These are phyloP conservation scores for Rhizophagus clarus DNA, from an alignment of 192 early-diverging fungal genomes.

Conservation along the genomic window DNA sequence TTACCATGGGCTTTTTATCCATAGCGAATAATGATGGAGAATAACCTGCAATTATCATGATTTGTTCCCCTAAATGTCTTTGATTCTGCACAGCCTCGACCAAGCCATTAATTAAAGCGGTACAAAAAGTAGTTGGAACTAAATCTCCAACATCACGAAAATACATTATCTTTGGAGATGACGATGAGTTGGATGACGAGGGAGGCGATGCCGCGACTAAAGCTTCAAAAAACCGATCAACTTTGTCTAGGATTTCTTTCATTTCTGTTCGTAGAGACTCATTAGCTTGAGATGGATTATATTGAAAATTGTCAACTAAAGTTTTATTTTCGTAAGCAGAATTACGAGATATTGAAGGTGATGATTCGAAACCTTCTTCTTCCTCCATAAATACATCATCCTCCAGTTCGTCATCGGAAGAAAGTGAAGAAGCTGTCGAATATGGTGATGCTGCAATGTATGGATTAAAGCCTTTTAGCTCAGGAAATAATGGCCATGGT, in stretches of 20 bases:
- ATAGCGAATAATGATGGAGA: conserved; percentile 40
- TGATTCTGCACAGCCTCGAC: conserved; percentile 47
- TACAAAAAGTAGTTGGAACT: conserved; percentile 42
- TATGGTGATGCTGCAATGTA: conserved; percentile 33
- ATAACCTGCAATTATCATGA: conserved; percentile 53
- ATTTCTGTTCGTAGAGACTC: conserved; percentile 12
- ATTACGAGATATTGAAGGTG: conserved; percentile 23
- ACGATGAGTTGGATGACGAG: neutral
- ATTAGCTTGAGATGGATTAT: conserved; percentile 30
- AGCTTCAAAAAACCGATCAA: conserved; percentile 45
- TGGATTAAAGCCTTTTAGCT: conserved; percentile 33
- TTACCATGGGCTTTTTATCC: conserved; percentile 18
- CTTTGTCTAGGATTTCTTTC: conserved; percentile 36
- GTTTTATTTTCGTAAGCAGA: conserved; percentile 34
- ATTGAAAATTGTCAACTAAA: conserved; percentile 27
- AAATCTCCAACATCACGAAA: conserved; percentile 52
- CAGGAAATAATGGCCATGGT: conserved; percentile 33
- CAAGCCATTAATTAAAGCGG: conserved; percentile 43
- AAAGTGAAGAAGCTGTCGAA: conserved; percentile 30
- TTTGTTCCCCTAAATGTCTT: conserved; percentile 41
- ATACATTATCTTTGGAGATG: conserved; percentile 48
- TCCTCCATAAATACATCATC: conserved; percentile 49
- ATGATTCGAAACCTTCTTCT: conserved; percentile 38
- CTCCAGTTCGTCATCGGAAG: conserved; percentile 41
- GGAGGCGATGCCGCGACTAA: conserved; percentile 35